phyloP scores from a whole-genome alignment of 192 early-diverging fungal species.

The Irineochytrium annulatum region DNA sequence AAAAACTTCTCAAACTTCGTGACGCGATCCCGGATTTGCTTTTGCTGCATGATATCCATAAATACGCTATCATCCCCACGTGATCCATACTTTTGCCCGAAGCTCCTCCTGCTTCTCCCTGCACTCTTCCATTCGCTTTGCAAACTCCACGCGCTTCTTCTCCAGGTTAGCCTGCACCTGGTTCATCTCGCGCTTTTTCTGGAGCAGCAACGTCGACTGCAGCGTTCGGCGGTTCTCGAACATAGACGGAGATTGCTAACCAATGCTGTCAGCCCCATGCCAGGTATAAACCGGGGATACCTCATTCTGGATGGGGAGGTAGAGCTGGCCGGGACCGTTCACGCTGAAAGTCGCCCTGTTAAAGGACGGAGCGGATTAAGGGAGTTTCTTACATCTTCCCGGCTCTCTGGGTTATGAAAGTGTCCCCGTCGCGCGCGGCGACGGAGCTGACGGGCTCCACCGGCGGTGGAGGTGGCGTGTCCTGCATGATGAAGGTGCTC shows the following conservation, averaged over 20 bases:
- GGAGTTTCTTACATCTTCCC: slow-evolving; percentile 44
- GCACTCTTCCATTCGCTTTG: slow-evolving; percentile 63
- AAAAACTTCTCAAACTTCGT: slow-evolving; percentile 65
- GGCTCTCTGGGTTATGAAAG: slow-evolving; percentile 48
- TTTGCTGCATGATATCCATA: slow-evolving; percentile 40
- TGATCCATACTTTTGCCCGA: slow-evolving; percentile 37
- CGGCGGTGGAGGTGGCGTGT: no score
- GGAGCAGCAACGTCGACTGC: slow-evolving; percentile 56
- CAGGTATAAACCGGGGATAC: slow-evolving; percentile 7
- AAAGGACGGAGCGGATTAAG: background rate
- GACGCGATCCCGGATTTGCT: slow-evolving; percentile 57
- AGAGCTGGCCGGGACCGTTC: background rate
- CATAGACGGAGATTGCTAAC: slow-evolving; percentile 25
- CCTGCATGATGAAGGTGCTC: no score
- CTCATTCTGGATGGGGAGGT: slow-evolving; percentile 35
- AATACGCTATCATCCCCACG: background rate
- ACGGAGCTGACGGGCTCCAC: slow-evolving; percentile 20
- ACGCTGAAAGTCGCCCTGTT: background rate
- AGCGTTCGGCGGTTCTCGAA: slow-evolving; percentile 44
- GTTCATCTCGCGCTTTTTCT: slow-evolving; percentile 61
- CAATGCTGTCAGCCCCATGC: background rate
- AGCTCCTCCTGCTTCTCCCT: slow-evolving; percentile 60
- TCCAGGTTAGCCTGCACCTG: slow-evolving; percentile 50
- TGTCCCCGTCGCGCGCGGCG: slow-evolving; percentile 27
- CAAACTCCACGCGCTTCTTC: slow-evolving; percentile 50